phyloP scores from a whole-genome alignment of 148 eudicot species.

The Simmondsia chinensis region DNA sequence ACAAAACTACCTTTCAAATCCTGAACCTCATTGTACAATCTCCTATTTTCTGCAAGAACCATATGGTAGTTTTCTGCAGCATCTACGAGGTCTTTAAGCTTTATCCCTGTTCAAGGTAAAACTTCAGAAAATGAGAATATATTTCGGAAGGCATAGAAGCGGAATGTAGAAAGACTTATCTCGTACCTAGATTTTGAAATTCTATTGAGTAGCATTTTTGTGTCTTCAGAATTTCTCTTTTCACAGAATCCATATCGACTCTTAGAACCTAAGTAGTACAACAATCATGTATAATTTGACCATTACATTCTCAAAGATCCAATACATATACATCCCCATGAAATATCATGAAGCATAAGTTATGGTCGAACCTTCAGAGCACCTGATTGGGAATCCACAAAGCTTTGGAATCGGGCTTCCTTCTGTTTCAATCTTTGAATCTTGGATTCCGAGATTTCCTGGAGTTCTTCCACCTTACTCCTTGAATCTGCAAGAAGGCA shows the following conservation, averaged over 20 bases:
- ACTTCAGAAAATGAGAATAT: slow-evolving; percentile 7
- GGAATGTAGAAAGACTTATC: slow-evolving; percentile 1
- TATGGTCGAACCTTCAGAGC: slow-evolving; percentile 48
- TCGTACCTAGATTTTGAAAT: slow-evolving; percentile 58
- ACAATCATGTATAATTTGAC: slow-evolving; percentile 7
- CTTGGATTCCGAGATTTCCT: slow-evolving; percentile 53
- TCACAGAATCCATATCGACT: slow-evolving; percentile 43
- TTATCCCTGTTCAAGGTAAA: slow-evolving; percentile 35
- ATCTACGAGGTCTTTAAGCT: slow-evolving; percentile 59
- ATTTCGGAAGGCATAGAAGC: slow-evolving; percentile 4
- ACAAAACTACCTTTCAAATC: slow-evolving; percentile 76
- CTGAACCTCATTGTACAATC: slow-evolving; percentile 88
- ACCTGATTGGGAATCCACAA: slow-evolving; percentile 50
- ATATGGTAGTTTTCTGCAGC: slow-evolving; percentile 77
- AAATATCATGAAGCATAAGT: neutral
- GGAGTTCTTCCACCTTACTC: slow-evolving; percentile 64
- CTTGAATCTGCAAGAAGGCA: slow-evolving; percentile 47
- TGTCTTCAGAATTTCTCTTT: slow-evolving; percentile 52
- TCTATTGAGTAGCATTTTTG: slow-evolving; percentile 43
- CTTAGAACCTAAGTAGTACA: slow-evolving; percentile 42
- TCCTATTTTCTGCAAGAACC: slow-evolving; percentile 82
- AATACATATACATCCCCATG: neutral
- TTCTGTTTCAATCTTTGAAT: slow-evolving; percentile 46
- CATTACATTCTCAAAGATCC: neutral
- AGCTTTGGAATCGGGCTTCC: slow-evolving; percentile 46